Evolutionary conservation across 108 stramenopile species (phyloP), one percentile per base, ranked within the genome.

Genomic region (Skeletonema potamos): DNA sequence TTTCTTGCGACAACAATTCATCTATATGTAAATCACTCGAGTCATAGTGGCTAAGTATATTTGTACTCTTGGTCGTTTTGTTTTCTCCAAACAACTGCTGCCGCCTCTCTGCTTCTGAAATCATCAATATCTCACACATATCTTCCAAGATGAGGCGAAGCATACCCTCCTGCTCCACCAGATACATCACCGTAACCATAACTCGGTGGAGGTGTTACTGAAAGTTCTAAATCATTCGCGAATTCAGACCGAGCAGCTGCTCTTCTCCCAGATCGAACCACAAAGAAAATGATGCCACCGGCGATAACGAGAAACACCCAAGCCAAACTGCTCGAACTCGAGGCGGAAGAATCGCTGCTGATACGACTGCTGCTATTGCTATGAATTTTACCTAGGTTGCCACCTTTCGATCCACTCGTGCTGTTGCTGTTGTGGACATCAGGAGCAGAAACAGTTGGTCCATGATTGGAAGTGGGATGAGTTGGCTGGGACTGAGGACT

Each of bases 181-280:
- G 34, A 24, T 24, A 64, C 18, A 64, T 32, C 34, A 6, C 63
- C 63, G 58, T 73, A 62, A 6, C 63, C 63, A 56, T 73, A 62
- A 13, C 56, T 43, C 11, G 33, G 55, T n/a, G 72, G 63, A 30
- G 56, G 54, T 10, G 54, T 34, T 27, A 64, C 72, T 28, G 20
- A 18, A 39, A 73, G 44, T 64, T 73, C 72, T 13, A 73, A 63
- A 57, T 73, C 72, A 57, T 73, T 57, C 0, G 63, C 58, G 12
- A 73, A 36, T 27, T 22, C 51, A 22, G 17, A 46, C 20, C 44
- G 60, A 27, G 43, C 33, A 17, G 51, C 55, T 56, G 63, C 39
- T 39, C 37, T 12, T 39, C 37, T 39, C 13, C 37, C 37, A 39
- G 15, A 39, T 10, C 62, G 33, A 10, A 54, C 3, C n/a, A 58